These are phyloP conservation scores for Daldinia loculata DNA, from an alignment of 495 filamentous ascomycete genomes.

Conservation along the genomic window DNA sequence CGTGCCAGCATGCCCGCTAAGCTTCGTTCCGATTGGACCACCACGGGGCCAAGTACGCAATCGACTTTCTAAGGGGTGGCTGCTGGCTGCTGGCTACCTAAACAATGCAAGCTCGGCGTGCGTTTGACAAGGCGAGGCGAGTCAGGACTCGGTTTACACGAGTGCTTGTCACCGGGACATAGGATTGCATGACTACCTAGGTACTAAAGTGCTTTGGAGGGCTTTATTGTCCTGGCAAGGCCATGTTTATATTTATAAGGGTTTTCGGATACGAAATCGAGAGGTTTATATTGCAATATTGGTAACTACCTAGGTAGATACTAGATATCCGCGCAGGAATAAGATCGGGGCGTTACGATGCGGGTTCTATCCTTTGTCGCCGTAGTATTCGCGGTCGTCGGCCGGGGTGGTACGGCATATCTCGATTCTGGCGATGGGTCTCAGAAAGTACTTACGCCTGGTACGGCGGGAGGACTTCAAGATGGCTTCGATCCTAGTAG, in stretches of 20 bases:
- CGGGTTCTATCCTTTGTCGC: slow-evolving; percentile 14
- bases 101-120: no score
- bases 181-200: neutral
- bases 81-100: neutral
- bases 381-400: neutral
- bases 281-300: neutral
- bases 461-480: neutral
- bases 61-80: slow-evolving; percentile 9
- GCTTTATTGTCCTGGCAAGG: neutral
- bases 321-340: neutral
- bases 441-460: slow-evolving; percentile 21
- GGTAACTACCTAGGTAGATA: neutral
- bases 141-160: neutral
- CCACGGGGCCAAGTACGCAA: slow-evolving; percentile 22
- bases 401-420: neutral
- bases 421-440: neutral
- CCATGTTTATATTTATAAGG: neutral
- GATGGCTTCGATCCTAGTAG: slow-evolving; percentile 4
- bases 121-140: no score
- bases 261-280: neutral
- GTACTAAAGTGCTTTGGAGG: neutral
- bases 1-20: neutral
- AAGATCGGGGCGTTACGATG: slow-evolving; percentile 15
- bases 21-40: slow-evolving; percentile 22
- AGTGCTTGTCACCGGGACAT: neutral